Evolutionary conservation across 129 eudicot genomes (phyloP).

Genomic region (Flaveria brownii): DNA sequence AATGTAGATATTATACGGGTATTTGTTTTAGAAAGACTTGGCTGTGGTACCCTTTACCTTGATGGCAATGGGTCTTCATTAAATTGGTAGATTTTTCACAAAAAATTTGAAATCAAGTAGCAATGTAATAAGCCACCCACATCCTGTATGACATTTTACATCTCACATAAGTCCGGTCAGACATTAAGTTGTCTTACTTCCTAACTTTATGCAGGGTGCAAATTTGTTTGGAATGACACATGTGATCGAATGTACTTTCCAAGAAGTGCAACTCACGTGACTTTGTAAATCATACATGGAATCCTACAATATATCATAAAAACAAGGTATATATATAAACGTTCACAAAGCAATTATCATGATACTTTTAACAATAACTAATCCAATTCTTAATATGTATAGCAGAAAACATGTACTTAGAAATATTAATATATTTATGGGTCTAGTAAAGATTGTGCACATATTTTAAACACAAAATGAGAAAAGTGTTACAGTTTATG

Average conservation of each 20-base stretch:
- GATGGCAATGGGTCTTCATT: slow-evolving; percentile 5
- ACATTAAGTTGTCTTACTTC: slow-evolving; percentile 36
- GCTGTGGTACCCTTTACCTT: not conserved
- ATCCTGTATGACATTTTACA: slow-evolving; percentile 34
- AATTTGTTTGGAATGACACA: slow-evolving; percentile 56
- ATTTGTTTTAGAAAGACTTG: slow-evolving; percentile 21
- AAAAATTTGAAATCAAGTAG: not conserved
- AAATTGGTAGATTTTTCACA: slow-evolving; percentile 7
- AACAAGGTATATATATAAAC: slow-evolving; percentile 6
- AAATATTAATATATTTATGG: not conserved
- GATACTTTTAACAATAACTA: not conserved
- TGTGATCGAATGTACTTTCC: slow-evolving; percentile 72
- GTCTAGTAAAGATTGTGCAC: not conserved
- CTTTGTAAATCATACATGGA: slow-evolving; percentile 37
- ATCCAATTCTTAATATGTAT: no score
- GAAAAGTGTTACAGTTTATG: not conserved
- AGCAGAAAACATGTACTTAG: not conserved
- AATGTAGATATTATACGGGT: slow-evolving; percentile 4
- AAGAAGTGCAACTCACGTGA: slow-evolving; percentile 68
- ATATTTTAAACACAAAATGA: not conserved
- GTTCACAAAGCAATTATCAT: not conserved
- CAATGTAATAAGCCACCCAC: slow-evolving; percentile 20
- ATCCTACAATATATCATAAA: slow-evolving; percentile 27
- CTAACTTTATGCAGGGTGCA: slow-evolving; percentile 45
- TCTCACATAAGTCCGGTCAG: slow-evolving; percentile 28